Evolutionary conservation across 2,329 filamentous ascomycete genomes (phyloP).

Genomic region (Fusarium cicatricum): DNA sequence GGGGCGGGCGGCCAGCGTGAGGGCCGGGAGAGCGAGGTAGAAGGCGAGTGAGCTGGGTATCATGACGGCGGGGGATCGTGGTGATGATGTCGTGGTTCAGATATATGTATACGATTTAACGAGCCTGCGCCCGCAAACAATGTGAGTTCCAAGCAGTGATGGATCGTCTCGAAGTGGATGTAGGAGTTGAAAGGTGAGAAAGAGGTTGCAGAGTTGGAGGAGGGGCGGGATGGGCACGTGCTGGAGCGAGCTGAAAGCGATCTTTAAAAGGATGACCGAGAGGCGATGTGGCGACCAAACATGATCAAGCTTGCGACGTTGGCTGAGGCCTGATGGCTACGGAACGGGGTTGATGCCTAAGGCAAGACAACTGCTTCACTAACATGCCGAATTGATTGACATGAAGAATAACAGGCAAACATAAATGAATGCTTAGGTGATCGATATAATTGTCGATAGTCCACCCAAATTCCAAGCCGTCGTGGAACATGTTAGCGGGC

Average conservation of each 20-base stretch:
- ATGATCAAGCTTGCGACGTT: conserved; percentile 8
- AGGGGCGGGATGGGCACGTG: conserved; percentile 14
- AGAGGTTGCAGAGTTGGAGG: neutral
- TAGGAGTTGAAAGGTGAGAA: neutral
- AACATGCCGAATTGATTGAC: too few relatives aligned
- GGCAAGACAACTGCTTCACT: neutral
- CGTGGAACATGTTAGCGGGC: too few relatives aligned
- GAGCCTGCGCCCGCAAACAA: neutral
- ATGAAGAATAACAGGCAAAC: too few relatives aligned
- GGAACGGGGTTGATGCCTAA: conserved; percentile 34
- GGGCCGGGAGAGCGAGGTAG: conserved; percentile 38
- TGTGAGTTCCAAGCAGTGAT: neutral
- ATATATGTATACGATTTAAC: neutral
- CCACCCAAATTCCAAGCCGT: too few relatives aligned
- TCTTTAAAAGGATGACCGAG: conserved; percentile 4
- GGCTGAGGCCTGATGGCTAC: neutral
- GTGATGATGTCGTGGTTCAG: neutral
- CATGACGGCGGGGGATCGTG: conserved; percentile 38
- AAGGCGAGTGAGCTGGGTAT: conserved; percentile 35
- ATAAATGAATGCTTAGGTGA: too few relatives aligned
- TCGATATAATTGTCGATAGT: too few relatives aligned
- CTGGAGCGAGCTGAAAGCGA: conserved; percentile 20
- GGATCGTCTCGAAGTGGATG: neutral
- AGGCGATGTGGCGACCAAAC: conserved; percentile 22
- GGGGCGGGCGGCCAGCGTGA: conserved; percentile 45